Base-by-base conservation (phyloP, 2,329 filamentous ascomycete species). In the Neophaeococcomyces aloes region DNA sequence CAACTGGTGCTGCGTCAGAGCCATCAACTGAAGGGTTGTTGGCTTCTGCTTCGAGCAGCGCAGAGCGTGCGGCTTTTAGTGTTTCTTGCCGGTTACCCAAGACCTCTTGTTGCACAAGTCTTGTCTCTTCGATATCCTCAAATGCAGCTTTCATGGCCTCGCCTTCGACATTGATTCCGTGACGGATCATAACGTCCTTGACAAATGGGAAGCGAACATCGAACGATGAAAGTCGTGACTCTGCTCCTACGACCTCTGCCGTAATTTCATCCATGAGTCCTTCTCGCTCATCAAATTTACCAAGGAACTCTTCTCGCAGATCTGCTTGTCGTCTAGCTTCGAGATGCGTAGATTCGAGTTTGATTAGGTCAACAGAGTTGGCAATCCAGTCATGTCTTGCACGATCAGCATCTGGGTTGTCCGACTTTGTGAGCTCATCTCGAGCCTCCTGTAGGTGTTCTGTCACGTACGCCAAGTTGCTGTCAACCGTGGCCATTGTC, bases 331-430 rank as follows among this genome's bases (percentile, higher is more conserved):
- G 7, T 4, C 10, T 25, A 2, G 39, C 30, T 4, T 27, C 39
- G 5, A 35, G n/a, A 25, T 42, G 21, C 30, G 33, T 29, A 21
- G 5, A 21, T 19, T 42, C 30, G 2, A 42, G 29, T 13, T 33
- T 19, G 21, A 42, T 29, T 3, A 42, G 21, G 7, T 33, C 30
- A 29, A 8, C 17, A 14, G 29, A 21, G 7, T 34, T 32, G 10
- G 23, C 14, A 17, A 42, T 31, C 39, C 39, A 42, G 14, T 42
- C 39, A n/a, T 27, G 10, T 18, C 39, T 29, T n/a, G 39, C 39
- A 7, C 29, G 21, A 14, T 32, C 27, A 17, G 29, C 29, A 17
- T 32, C 38, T 5, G 27, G 18, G 7, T 41, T 27, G 6, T 17
- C 14, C 4, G 19, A 21, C 7, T 10, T 7, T 10, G 15, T 3